Percentiles rank a stretch among this genome's conserved stretches.
These are phyloP conservation scores for Gyrodon lividus DNA, from an alignment of 768 basidiomycete species.

Conservation along the genomic window DNA sequence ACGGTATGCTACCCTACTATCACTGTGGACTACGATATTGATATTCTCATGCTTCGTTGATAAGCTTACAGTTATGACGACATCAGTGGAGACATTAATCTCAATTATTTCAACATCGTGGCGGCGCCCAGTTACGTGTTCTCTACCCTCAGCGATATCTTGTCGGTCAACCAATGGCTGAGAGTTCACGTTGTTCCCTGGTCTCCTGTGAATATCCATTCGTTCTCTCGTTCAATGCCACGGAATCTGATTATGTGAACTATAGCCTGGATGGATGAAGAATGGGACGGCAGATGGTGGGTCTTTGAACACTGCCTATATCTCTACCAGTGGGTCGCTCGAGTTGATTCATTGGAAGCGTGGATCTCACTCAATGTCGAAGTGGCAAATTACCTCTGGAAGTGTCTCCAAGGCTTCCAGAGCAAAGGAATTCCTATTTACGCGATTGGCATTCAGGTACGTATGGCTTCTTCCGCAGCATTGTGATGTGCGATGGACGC, in stretches of 20 bases:
- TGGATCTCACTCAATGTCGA: slow-evolving; percentile 3
- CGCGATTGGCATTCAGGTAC: slow-evolving; percentile 58
- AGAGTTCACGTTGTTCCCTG: slow-evolving; percentile 65
- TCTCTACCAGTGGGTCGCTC: slow-evolving; percentile 45
- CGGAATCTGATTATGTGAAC: not conserved
- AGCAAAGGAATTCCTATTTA: slow-evolving; percentile 58
- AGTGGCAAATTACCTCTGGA: slow-evolving; percentile 76
- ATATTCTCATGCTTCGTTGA: slow-evolving; percentile 2
- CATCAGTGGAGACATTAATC: slow-evolving; percentile 56
- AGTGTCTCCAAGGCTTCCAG: slow-evolving; percentile 67
- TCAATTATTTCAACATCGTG: slow-evolving; percentile 56
- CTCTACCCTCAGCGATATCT: slow-evolving; percentile 62
- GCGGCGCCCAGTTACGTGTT: slow-evolving; percentile 62
- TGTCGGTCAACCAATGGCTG: slow-evolving; percentile 50
- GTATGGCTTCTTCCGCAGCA: not conserved
- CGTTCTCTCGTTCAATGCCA: too few relatives aligned
- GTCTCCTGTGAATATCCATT: slow-evolving; percentile 57
- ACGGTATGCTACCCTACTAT: slow-evolving; percentile 35
- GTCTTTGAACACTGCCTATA: slow-evolving; percentile 48
- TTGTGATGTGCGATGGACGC: not conserved
- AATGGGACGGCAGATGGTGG: slow-evolving; percentile 68
- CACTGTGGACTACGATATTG: not conserved
- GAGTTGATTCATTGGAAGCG: not conserved
- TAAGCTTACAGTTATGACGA: slow-evolving; percentile 68
- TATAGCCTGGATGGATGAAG: slow-evolving; percentile 81